A percentile compares a stretch with the other conserved stretches of the same genome.
phyloP scores from a whole-genome alignment of 2,329 filamentous ascomycete species.

The Exophiala lecanii-corni region DNA sequence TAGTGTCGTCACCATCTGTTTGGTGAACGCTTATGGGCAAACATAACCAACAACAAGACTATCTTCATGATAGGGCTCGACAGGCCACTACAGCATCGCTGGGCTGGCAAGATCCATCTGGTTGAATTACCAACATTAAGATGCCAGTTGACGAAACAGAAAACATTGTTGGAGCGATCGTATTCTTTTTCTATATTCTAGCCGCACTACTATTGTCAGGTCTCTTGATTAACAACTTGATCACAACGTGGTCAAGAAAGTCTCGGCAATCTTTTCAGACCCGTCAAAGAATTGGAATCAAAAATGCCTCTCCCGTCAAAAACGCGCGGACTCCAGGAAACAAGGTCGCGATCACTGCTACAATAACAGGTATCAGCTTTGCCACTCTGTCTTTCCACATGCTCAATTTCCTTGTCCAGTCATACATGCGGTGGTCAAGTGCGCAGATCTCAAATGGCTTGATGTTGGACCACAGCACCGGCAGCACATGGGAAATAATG shows the following conservation, averaged over 20 bases:
- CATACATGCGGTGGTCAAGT: constrained; percentile 11
- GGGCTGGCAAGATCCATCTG: too few relatives aligned
- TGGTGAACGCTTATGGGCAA: too few relatives aligned
- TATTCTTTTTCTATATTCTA: constrained; percentile 17
- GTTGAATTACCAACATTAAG: too few relatives aligned
- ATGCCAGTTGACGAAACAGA: too few relatives aligned
- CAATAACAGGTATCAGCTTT: constrained; percentile 14
- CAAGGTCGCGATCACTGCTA: constrained; percentile 2
- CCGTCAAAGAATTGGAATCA: neutral
- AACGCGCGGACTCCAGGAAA: too few relatives aligned
- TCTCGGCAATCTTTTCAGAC: neutral
- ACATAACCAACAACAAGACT: too few relatives aligned
- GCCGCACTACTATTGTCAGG: constrained; percentile 9
- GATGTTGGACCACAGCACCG: neutral
- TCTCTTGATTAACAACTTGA: constrained; percentile 8
- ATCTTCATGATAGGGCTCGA: too few relatives aligned
- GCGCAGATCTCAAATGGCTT: neutral
- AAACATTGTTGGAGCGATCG: constrained; percentile 12
- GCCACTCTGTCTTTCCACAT: constrained; percentile 18
- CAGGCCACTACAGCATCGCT: too few relatives aligned
- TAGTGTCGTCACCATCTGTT: too few relatives aligned
- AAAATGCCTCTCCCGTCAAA: neutral
- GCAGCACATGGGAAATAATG: neutral
- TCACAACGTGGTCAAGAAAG: neutral
- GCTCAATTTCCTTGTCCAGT: constrained; percentile 20